phyloP scores from a whole-genome alignment of 768 basidiomycete species.

The Phanerochaete sordida region DNA sequence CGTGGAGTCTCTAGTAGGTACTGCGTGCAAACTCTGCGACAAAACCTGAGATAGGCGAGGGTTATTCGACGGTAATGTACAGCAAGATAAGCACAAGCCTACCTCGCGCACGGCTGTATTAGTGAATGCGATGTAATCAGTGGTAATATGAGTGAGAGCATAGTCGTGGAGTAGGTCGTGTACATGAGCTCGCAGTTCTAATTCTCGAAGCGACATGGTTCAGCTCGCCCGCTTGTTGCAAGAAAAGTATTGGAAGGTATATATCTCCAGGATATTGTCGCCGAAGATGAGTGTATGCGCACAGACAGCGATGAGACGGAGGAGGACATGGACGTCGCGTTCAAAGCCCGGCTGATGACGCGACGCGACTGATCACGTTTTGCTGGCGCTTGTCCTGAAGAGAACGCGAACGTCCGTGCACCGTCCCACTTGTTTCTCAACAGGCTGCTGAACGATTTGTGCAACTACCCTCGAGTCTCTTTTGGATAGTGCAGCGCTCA shows the following conservation, averaged over 20 bases:
- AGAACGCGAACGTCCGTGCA: no score
- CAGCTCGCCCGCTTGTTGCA: no score
- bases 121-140: slow-evolving; percentile 53
- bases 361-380: neutral
- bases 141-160: slow-evolving; percentile 47
- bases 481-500: no score
- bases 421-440: no score
- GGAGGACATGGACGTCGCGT: neutral
- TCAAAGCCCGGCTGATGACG: neutral
- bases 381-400: neutral
- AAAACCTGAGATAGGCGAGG: slow-evolving; percentile 34
- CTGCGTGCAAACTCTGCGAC: slow-evolving; percentile 33
- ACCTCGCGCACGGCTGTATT: slow-evolving; percentile 46
- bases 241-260: no score
- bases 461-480: no score
- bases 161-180: slow-evolving; percentile 53
- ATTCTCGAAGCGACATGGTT: slow-evolving; percentile 14
- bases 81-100: neutral
- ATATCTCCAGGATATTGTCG: no score
- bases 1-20: slow-evolving; percentile 48
- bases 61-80: neutral
- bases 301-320: neutral
- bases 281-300: no score
- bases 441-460: no score
- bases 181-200: slow-evolving; percentile 41